phyloP scores from a whole-genome alignment of 345 rosid genomes.

The thale cress (Arabidopsis thaliana) region DNA sequence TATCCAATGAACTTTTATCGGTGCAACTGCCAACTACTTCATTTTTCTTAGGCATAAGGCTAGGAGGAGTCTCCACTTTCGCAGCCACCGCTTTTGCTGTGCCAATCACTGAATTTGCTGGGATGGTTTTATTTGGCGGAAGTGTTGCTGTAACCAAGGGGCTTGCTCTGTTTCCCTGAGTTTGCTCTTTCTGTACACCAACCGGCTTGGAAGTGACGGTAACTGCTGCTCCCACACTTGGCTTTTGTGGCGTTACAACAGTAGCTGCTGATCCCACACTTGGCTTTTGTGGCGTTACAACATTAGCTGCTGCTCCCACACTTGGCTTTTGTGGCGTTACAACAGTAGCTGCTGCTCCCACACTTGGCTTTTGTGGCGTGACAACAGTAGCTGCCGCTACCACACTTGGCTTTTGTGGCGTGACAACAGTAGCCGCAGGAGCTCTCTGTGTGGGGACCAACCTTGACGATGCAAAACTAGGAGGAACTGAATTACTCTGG shows the following conservation, averaged over 20 bases:
- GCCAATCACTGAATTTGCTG: slow-evolving; percentile 42
- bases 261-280: slow-evolving; percentile 39
- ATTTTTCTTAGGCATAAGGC: slow-evolving; percentile 25
- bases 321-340: slow-evolving; percentile 41
- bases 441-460: slow-evolving; percentile 40
- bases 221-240: slow-evolving; percentile 41
- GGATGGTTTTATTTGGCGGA: slow-evolving; percentile 40
- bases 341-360: slow-evolving; percentile 36
- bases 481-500: slow-evolving; percentile 44
- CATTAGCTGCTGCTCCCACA: slow-evolving; percentile 33
- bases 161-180: slow-evolving; percentile 41
- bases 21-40: slow-evolving; percentile 15
- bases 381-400: slow-evolving; percentile 34
- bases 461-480: slow-evolving; percentile 40
- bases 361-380: slow-evolving; percentile 42
- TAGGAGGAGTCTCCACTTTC: slow-evolving; percentile 40
- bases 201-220: slow-evolving; percentile 34
- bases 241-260: slow-evolving; percentile 33
- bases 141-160: slow-evolving; percentile 22
- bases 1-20: slow-evolving; percentile 39
- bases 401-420: slow-evolving; percentile 42
- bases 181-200: slow-evolving; percentile 41
- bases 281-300: slow-evolving; percentile 38
- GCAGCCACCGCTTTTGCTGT: slow-evolving; percentile 36
- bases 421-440: slow-evolving; percentile 35